These are phyloP conservation scores for Myxozyma geophila DNA, from an alignment of 805 yeast species.

Conservation along the genomic window DNA sequence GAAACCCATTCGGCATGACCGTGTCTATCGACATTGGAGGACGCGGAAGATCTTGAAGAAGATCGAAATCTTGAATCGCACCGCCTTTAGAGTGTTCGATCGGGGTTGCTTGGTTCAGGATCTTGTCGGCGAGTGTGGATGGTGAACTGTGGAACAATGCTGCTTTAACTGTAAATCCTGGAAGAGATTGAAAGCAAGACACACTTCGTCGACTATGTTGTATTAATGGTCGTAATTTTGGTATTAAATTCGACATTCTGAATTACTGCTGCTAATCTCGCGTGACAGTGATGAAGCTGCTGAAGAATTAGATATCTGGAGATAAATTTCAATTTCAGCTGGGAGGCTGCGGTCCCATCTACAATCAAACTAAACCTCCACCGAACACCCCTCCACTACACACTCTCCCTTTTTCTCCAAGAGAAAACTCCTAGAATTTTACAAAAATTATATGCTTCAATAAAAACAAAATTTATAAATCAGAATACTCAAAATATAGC, in stretches of 20 bases:
- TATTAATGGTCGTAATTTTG: not conserved
- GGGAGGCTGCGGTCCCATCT: not conserved
- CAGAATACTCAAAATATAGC: not conserved
- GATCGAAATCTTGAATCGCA: constrained; percentile 35
- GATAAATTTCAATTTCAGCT: not conserved
- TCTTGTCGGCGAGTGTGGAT: not conserved
- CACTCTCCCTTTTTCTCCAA: not conserved
- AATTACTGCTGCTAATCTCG: not conserved
- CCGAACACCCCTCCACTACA: not conserved
- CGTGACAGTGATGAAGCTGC: not conserved
- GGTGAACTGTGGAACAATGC: constrained; percentile 4
- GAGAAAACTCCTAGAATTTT: not conserved
- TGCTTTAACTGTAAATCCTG: not conserved
- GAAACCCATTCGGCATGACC: constrained; percentile 24
- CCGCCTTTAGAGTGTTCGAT: constrained; percentile 34
- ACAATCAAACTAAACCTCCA: not conserved
- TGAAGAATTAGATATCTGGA: not conserved
- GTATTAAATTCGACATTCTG: not conserved
- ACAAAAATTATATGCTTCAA: not conserved
- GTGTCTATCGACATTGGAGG: constrained; percentile 36
- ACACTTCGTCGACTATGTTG: not conserved
- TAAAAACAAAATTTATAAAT: not conserved
- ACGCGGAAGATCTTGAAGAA: constrained; percentile 33
- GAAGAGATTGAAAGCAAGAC: not conserved
- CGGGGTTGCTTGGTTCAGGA: constrained; percentile 27